Conservation (phyloP, 768 basidiomycete species). For the Rhodotorula graminis region DNA sequence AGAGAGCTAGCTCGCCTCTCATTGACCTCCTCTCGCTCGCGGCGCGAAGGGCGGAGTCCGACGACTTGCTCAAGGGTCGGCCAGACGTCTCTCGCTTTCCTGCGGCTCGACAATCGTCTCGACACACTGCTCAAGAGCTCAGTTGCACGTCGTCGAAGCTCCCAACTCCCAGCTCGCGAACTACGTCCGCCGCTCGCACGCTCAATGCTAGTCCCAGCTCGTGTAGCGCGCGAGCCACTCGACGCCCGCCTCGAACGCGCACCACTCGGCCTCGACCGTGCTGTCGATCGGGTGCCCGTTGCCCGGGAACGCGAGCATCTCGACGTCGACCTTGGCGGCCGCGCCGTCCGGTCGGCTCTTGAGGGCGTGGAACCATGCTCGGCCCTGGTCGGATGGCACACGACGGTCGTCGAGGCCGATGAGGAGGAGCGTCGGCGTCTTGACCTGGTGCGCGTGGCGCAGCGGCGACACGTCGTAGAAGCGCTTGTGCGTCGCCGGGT, state of each 20-base stretch:
- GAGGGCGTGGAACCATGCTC: slow-evolving; percentile 63
- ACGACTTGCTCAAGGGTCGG: too few relatives aligned
- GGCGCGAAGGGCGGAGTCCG: too few relatives aligned
- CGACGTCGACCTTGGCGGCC: slow-evolving; percentile 54
- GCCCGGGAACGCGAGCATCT: slow-evolving; percentile 60
- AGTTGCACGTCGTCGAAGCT: too few relatives aligned
- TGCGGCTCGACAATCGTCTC: too few relatives aligned
- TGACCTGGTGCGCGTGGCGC: slow-evolving; percentile 54
- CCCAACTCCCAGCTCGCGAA: too few relatives aligned
- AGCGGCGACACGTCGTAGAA: slow-evolving; percentile 60
- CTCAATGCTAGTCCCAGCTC: slow-evolving; percentile 7
- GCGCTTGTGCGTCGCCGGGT: slow-evolving; percentile 51
- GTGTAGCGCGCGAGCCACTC: slow-evolving; percentile 53
- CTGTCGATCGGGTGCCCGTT: slow-evolving; percentile 64
- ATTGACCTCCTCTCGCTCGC: too few relatives aligned
- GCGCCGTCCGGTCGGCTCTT: slow-evolving; percentile 50
- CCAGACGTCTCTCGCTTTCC: too few relatives aligned
- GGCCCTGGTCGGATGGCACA: slow-evolving; percentile 61
- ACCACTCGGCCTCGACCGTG: slow-evolving; percentile 49
- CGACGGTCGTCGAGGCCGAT: slow-evolving; percentile 61
- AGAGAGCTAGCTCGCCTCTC: too few relatives aligned
- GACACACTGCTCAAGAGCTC: too few relatives aligned
- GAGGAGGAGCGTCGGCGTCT: slow-evolving; percentile 57
- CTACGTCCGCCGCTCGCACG: too few relatives aligned
- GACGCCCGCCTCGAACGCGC: slow-evolving; percentile 55